phyloP scores from a whole-genome alignment of 768 basidiomycete genomes.

The Boletales sp. region DNA sequence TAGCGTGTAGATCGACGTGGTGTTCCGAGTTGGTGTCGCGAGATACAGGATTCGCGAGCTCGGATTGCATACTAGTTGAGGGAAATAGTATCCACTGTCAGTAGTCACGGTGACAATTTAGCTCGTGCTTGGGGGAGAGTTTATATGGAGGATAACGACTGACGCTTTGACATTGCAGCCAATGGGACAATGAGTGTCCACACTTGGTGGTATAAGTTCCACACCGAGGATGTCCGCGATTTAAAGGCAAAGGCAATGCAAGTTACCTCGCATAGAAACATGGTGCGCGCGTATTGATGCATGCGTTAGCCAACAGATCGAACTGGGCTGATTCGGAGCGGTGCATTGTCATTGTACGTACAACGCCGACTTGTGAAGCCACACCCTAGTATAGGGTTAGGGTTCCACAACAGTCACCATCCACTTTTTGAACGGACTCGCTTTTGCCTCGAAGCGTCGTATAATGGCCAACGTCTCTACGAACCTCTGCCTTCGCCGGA shows the following conservation, averaged over 20 bases:
- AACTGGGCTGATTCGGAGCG: no score
- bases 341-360: no score
- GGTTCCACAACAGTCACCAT: not conserved
- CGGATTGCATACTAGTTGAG: slow-evolving; percentile 9
- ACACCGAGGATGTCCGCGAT: slow-evolving; percentile 13
- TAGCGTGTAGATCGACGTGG: not conserved
- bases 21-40: not conserved
- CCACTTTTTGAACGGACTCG: no score
- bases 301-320: not conserved
- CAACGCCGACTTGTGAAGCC: not conserved
- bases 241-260: slow-evolving; percentile 9
- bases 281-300: not conserved
- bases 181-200: slow-evolving; percentile 11
- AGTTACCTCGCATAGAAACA: not conserved
- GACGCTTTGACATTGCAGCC: slow-evolving; percentile 24
- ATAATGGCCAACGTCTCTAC: not conserved
- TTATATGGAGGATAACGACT: slow-evolving; percentile 18
- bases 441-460: no score
- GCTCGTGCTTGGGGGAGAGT: not conserved
- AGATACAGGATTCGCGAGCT: not conserved
- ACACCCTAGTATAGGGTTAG: slow-evolving; percentile 20
- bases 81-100: not conserved
- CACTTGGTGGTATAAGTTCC: slow-evolving; percentile 16
- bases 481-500: not conserved
- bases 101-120: not conserved